These are phyloP conservation scores for Ophiorrhiza pumila DNA, from an alignment of 257 asterid species.

Conservation along the genomic window DNA sequence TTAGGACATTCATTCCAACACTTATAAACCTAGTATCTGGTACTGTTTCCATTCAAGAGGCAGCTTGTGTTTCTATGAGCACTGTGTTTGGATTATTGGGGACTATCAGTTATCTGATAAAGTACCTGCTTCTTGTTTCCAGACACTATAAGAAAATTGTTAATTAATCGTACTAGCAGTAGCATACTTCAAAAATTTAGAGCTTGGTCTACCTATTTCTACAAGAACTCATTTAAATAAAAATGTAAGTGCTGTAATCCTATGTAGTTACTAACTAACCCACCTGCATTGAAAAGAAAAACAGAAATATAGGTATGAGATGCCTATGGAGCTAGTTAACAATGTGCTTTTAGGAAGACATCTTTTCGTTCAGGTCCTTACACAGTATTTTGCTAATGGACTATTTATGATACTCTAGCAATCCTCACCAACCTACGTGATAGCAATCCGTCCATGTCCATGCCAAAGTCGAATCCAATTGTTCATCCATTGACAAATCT, in stretches of 20 bases:
- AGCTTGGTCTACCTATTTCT: too few species aligned
- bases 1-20: too few species aligned
- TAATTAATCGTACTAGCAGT: not conserved
- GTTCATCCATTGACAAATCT: too few species aligned
- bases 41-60: not conserved
- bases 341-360: not conserved
- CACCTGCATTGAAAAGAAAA: not conserved
- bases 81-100: not conserved
- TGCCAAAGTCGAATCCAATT: too few species aligned
- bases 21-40: not conserved
- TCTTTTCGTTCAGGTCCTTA: not conserved
- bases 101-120: not conserved
- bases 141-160: not conserved
- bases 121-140: too few species aligned
- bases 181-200: too few species aligned
- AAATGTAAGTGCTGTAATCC: not conserved
- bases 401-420: not conserved
- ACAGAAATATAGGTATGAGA: not conserved
- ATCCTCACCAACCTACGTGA: too few species aligned
- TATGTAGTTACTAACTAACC: not conserved
- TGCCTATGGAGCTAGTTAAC: not conserved
- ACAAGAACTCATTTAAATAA: not conserved
- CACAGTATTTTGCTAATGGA: not conserved
- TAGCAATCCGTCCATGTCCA: too few species aligned
- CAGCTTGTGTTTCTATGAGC: not conserved